phyloP scores from a whole-genome alignment of 192 early-diverging fungal species.

The Diversispora epigaea region DNA sequence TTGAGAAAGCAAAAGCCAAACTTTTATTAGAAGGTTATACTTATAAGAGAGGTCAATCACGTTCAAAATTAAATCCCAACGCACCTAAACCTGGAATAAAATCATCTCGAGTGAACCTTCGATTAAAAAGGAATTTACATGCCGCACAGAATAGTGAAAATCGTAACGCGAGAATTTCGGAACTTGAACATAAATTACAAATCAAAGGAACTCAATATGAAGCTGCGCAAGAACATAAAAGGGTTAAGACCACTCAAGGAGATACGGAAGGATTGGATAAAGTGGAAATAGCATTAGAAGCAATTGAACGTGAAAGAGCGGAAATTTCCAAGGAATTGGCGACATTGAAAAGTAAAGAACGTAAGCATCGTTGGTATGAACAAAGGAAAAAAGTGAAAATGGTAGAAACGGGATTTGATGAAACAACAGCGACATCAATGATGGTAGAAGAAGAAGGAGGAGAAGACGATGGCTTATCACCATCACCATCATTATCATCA shows the following conservation, averaged over 20 bases:
- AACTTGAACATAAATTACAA: constrained; percentile 39
- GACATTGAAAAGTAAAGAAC: constrained; percentile 51
- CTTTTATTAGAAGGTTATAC: constrained; percentile 50
- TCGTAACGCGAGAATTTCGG: constrained; percentile 40
- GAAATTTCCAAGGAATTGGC: constrained; percentile 39
- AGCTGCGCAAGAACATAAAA: constrained; percentile 33
- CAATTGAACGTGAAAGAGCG: constrained; percentile 35
- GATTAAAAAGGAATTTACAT: constrained; percentile 45
- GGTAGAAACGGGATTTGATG: constrained; percentile 29
- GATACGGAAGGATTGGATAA: constrained; percentile 35
- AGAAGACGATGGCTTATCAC: too few species aligned
- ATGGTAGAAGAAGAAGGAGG: too few species aligned
- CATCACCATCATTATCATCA: too few species aligned
- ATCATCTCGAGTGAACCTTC: constrained; percentile 33
- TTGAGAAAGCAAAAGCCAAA: constrained; percentile 52
- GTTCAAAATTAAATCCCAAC: constrained; percentile 55
- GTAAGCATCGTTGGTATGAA: constrained; percentile 64
- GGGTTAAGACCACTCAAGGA: constrained; percentile 19
- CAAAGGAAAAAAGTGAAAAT: constrained; percentile 43
- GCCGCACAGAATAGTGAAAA: constrained; percentile 39
- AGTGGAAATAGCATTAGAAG: constrained; percentile 30
- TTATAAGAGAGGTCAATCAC: constrained; percentile 57
- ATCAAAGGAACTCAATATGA: constrained; percentile 39
- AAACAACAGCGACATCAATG: neutral
- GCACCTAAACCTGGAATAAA: constrained; percentile 37